Evolutionary conservation across 305 asterid genomes (phyloP).

Genomic region (Caryopteris hybrid): DNA sequence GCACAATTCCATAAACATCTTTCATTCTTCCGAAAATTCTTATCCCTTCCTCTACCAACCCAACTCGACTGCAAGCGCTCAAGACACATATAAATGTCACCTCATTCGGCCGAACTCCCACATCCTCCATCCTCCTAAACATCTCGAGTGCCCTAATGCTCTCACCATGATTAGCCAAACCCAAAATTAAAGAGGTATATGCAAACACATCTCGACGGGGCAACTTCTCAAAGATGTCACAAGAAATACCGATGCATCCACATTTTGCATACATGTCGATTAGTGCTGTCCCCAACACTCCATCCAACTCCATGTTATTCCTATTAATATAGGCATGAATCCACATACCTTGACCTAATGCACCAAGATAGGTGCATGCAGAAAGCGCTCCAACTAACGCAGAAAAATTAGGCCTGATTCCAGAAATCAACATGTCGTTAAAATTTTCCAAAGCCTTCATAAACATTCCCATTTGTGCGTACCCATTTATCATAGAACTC

Average conservation of each 20-base stretch:
- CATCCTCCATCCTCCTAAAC: conserved; percentile 39
- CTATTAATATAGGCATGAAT: conserved; percentile 37
- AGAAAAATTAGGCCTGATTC: conserved; percentile 35
- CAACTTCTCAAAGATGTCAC: conserved; percentile 35
- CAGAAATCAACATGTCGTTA: conserved; percentile 32
- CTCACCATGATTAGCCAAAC: conserved; percentile 47
- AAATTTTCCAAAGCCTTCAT: conserved; percentile 35
- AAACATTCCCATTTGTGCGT: conserved; percentile 39
- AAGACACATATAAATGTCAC: conserved; percentile 43
- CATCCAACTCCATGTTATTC: conserved; percentile 29
- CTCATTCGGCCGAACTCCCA: conserved; percentile 39
- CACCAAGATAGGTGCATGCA: conserved; percentile 39
- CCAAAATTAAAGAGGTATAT: conserved; percentile 42
- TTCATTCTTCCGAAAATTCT: conserved; percentile 36
- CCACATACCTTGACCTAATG: conserved; percentile 48
- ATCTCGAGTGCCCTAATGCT: conserved; percentile 29
- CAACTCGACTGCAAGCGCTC: conserved; percentile 47
- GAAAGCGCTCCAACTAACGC: conserved; percentile 40
- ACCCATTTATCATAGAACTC: conserved; percentile 54
- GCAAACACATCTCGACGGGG: conserved; percentile 33
- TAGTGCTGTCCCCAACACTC: conserved; percentile 38
- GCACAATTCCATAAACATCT: conserved; percentile 32
- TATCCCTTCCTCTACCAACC: conserved; percentile 47
- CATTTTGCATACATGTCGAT: conserved; percentile 53
- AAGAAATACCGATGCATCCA: conserved; percentile 38